Evolutionary conservation across 345 rosid species (phyloP), one percentile per base, ranked within the genome.

Genomic region (Rubroshorea leprosula): DNA sequence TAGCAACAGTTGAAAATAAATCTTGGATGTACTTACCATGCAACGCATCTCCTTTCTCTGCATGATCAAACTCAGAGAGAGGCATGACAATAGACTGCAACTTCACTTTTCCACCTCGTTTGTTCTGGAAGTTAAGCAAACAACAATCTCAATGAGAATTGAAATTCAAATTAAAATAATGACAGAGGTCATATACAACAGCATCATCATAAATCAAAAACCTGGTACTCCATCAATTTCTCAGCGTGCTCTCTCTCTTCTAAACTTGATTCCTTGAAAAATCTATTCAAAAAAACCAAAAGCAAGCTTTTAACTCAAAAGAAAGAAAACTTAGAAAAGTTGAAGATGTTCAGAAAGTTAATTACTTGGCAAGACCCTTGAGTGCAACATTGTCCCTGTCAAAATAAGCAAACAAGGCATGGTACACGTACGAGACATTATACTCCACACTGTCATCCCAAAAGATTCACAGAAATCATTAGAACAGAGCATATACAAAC

Each of bases 201-300:
- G 0, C 41, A 13, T 50, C 39, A 17, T 26, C 5, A 8, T n/a
- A 31, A 18, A 63, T 23, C 1, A 59, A 49, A 27, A 12, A 89
- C 99, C 97, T 89, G 99, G 63, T 83, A 93, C 64, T 89, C 78
- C 96, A 94, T 94, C 46, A 94, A 58, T 74, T 77, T 78, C 76
- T 94, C 97, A 60, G 99, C 99, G 35, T 94, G 99, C 43, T 76
- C 90, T 66, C 97, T 84, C 72, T 90, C 99, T 72, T 94, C 99
- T 25, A 66, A 63, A 68, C 97, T 90, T 0, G 97, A 90, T 52
- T 90, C 99, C 79, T 90, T 89, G 55, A 90, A 90, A 68, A 94
- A 94, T 54, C 97, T 90, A 53, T 47, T 12, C 54, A 67, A 29
- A 45, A 43, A 14, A 61, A 41, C 41, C 5, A 69, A 12, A 14